phyloP scores from a whole-genome alignment of 2,329 filamentous ascomycete species.

The Alternaria brassicicola region DNA sequence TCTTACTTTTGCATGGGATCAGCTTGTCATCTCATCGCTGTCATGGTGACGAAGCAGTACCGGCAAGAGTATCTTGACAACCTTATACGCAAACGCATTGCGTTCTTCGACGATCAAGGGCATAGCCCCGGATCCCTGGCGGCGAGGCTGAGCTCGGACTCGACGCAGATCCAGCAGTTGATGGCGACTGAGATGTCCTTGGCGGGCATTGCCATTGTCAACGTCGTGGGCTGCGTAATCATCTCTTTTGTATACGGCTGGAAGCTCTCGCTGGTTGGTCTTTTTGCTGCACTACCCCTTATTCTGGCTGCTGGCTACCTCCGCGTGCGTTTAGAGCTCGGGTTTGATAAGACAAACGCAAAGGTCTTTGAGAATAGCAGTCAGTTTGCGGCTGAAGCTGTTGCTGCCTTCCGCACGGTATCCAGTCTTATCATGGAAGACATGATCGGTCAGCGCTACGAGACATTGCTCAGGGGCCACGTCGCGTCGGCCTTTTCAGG shows the following conservation, averaged over 20 bases:
- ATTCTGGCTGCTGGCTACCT: constrained; percentile 58
- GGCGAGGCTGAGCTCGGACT: constrained; percentile 62
- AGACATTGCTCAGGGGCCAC: constrained; percentile 63
- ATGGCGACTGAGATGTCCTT: constrained; percentile 66
- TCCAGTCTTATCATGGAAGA: constrained; percentile 72
- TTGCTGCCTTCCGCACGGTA: constrained; percentile 76
- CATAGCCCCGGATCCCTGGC: constrained; percentile 67
- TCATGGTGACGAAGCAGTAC: constrained; percentile 58
- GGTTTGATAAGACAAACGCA: constrained; percentile 72
- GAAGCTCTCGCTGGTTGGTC: constrained; percentile 73
- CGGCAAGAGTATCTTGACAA: constrained; percentile 66
- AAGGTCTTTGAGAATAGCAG: constrained; percentile 73
- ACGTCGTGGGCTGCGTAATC: constrained; percentile 66
- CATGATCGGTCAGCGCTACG: constrained; percentile 67
- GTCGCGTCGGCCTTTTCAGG: constrained; percentile 65
- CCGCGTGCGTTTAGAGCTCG: constrained; percentile 63
- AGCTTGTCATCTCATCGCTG: constrained; percentile 38
- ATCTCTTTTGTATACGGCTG: constrained; percentile 76
- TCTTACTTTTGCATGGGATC: constrained; percentile 60
- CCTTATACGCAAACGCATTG: constrained; percentile 64
- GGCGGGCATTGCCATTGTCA: constrained; percentile 69
- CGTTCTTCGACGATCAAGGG: constrained; percentile 66
- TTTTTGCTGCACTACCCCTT: constrained; percentile 63
- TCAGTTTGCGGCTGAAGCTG: constrained; percentile 75
- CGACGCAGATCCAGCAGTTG: constrained; percentile 66